Conservation (phyloP, 1,139 yeast genomes). For the Debaryomyces subglobosus region DNA sequence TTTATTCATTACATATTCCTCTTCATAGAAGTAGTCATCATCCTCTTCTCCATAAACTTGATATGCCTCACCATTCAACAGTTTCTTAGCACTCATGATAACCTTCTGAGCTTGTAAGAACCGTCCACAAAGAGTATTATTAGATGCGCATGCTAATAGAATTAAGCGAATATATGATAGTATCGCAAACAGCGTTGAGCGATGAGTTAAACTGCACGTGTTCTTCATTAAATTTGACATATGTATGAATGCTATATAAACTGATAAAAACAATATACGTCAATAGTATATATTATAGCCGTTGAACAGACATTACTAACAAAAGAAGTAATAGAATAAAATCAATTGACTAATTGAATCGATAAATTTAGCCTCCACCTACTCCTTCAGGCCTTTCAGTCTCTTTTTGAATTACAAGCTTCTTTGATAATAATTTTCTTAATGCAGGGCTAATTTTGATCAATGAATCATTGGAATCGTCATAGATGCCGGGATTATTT, state of each 20-base stretch:
- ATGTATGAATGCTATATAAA: background rate
- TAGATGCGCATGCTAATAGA: background rate
- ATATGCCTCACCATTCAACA: background rate
- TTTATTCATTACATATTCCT: constrained; percentile 18
- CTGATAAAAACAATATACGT: background rate
- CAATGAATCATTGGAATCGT: constrained; percentile 12
- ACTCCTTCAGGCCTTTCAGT: constrained; percentile 52
- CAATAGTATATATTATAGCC: background rate
- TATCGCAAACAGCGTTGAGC: background rate
- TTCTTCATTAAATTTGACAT: background rate
- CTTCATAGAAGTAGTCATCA: constrained; percentile 16
- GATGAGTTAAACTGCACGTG: constrained; percentile 1
- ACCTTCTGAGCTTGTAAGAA: background rate
- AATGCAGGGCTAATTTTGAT: constrained; percentile 48
- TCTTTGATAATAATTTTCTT: constrained; percentile 58
- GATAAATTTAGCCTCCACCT: constrained; percentile 30
- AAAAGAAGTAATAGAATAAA: background rate
- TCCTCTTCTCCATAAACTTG: background rate
- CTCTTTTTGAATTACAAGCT: constrained; percentile 69
- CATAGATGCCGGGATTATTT: constrained; percentile 22
- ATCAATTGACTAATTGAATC: background rate
- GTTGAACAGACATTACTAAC: background rate
- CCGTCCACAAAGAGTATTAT: background rate
- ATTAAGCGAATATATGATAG: background rate
- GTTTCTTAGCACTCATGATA: background rate